Evolutionary conservation across 768 basidiomycete species (phyloP), one percentile per base, ranked within the genome.

Genomic region (Nidularia pulvinata): DNA sequence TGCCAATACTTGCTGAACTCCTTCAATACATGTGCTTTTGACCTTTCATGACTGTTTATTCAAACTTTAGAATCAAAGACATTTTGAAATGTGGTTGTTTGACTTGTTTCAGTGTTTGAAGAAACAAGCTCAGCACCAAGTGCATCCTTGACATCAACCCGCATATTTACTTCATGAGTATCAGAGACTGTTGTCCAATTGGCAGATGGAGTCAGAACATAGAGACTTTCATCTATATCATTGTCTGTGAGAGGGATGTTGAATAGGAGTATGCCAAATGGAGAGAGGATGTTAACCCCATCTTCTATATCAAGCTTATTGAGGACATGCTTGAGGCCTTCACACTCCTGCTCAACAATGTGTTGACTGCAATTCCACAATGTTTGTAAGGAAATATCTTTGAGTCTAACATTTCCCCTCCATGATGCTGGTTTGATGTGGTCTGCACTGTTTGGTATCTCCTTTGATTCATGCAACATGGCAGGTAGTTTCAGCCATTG

Each of bases 361-460:
- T 52, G 37, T 4, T 62, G 62, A 9, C 71, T 70, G 6, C 42
- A 30, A n/a, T 54, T 60, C 72, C 72, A 73, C 32, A 57, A 62
- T 5, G 67, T 71, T n/a, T 63, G 56, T 6, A 70, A 55, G 39
- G 57, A 60, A 16, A 69, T 60, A 32, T 57, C 39, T 6, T 32
- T 47, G 5, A 76, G 61, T 2, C 52, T 46, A 5, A 69, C 58
- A 50, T 74, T 62, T 0, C 72, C 72, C 10, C 51, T 39, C 71
- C 71, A 75, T 6, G 65, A 68, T n/a, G 58, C 57, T 3, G 73
- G 73, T 16, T 65, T 66, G 35, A 74, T 61, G 46, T 76, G 73
- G 57, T 76, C 73, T 9, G 60, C 59, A 1, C 49, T 47, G 5
- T 56, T 34, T 3, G 57, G 57, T 11, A 71, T 43, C 34, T 65